phyloP scores from a whole-genome alignment of 768 basidiomycete species.

The Lactarius sp. region DNA sequence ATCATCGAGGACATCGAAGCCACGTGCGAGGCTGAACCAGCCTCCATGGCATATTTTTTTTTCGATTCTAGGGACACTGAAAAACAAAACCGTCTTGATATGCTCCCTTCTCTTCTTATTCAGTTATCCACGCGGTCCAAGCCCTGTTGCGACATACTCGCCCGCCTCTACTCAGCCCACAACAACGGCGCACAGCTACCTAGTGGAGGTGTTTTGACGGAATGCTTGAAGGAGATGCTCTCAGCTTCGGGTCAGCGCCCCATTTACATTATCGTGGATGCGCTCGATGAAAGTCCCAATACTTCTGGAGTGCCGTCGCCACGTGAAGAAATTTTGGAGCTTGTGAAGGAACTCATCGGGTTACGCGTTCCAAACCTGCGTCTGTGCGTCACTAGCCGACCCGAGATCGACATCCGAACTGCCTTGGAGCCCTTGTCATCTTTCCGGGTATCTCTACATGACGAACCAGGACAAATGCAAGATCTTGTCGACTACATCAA shows the following conservation, averaged over 20 bases:
- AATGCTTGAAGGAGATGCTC: constrained; percentile 6
- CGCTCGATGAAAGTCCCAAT: constrained; percentile 2
- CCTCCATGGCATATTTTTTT: background rate
- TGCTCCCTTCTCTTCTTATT: background rate
- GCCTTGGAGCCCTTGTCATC: background rate
- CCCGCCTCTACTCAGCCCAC: background rate
- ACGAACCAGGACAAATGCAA: background rate
- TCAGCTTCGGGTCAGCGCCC: background rate
- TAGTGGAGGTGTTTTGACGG: background rate
- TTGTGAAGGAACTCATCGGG: background rate
- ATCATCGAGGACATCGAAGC: constrained; percentile 1
- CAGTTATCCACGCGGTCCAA: background rate
- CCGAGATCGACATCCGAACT: background rate
- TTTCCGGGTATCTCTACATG: background rate
- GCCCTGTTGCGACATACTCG: background rate
- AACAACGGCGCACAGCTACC: background rate
- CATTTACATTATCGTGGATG: constrained; percentile 8
- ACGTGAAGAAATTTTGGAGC: background rate
- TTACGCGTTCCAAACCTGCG: background rate
- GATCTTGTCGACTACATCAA: background rate
- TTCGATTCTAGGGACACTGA: background rate
- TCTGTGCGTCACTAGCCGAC: constrained; percentile 3
- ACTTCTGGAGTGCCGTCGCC: background rate
- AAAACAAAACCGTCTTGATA: background rate
- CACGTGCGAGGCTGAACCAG: background rate